These are phyloP conservation scores for Aspergillus vadensis DNA, from an alignment of 2,329 filamentous ascomycete genomes.

Conservation along the genomic window DNA sequence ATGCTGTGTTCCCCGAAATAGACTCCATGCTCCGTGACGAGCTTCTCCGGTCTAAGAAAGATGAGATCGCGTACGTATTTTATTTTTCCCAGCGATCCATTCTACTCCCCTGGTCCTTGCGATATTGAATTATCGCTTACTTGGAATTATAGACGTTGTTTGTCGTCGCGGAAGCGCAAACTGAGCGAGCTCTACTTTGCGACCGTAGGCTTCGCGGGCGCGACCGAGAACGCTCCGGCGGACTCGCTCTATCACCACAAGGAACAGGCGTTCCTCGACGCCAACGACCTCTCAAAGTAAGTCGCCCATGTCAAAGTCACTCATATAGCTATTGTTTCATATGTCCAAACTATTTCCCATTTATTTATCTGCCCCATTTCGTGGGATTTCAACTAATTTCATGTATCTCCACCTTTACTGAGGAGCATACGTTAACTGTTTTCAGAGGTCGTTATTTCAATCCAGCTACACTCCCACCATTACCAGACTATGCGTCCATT, in stretches of 20 bases:
- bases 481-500: constrained; percentile 36
- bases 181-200: constrained; percentile 84
- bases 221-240: constrained; percentile 57
- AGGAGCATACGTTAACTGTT: constrained; percentile 27
- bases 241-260: constrained; percentile 54
- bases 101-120: constrained; percentile 18
- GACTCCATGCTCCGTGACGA: constrained; percentile 54
- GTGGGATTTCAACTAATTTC: not conserved
- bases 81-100: constrained; percentile 33
- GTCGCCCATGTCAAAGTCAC: constrained; percentile 29
- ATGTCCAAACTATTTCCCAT: not conserved
- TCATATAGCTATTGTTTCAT: not conserved
- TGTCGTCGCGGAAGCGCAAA: constrained; percentile 86
- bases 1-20: constrained; percentile 51
- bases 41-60: constrained; percentile 53
- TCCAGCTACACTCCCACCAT: constrained; percentile 54
- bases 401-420: not conserved
- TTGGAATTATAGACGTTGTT: constrained; percentile 53
- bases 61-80: constrained; percentile 54
- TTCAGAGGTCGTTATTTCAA: constrained; percentile 57
- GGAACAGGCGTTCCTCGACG: constrained; percentile 58
- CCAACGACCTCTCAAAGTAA: constrained; percentile 61
- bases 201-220: constrained; percentile 59
- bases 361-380: constrained; percentile 3
- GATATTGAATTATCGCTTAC: constrained; percentile 38